Evolutionary conservation across 345 rosid species (phyloP), one percentile per base, ranked within the genome.

Genomic region (Capsella bursapastoris): DNA sequence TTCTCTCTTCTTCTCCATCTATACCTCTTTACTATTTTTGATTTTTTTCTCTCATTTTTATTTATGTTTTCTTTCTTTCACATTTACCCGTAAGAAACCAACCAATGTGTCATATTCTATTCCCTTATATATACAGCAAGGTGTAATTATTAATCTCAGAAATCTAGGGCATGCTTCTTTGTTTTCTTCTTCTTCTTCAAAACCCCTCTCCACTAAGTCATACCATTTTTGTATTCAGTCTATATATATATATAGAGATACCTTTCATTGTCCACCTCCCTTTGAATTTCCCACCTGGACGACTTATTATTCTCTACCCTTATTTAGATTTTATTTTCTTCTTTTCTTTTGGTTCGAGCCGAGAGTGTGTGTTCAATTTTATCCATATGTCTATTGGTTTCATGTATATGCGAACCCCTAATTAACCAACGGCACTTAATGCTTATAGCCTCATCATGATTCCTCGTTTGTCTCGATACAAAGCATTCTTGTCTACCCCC

Each of bases 121-220:
- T 70, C 27, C 72, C 72, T 65, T 77, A 57, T 29, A 71, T 71
- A 71, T 66, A 71, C 72, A 50, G 14, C 72, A 72, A 34, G 28
- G 69, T 78, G 65, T 78, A 72, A 78, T 78, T 66, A 78, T 78
- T 61, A 68, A 22, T 13, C 48, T 73, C 74, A 61, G 58, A 73
- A 68, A 68, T 78, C 74, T 73, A 68, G 71, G 74, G 78, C 82
- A 73, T 78, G 82, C 78, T 73, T 66, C 65, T 67, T 66, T 78
- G 64, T 34, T 62, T 78, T 52, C 61, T 72, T 45, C 25, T 60
- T 45, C 64, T 70, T 62, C 56, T 5, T 53, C 64, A 0, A 29
- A 68, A 63, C 16, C 37, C 63, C 43, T 50, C 63, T 58, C 66
- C 80, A 64, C 62, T 66, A 60, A 50, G 34, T 34, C 76, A 41